Conservation (phyloP, 495 filamentous ascomycete species). For the Aspergillus ellipticus region DNA sequence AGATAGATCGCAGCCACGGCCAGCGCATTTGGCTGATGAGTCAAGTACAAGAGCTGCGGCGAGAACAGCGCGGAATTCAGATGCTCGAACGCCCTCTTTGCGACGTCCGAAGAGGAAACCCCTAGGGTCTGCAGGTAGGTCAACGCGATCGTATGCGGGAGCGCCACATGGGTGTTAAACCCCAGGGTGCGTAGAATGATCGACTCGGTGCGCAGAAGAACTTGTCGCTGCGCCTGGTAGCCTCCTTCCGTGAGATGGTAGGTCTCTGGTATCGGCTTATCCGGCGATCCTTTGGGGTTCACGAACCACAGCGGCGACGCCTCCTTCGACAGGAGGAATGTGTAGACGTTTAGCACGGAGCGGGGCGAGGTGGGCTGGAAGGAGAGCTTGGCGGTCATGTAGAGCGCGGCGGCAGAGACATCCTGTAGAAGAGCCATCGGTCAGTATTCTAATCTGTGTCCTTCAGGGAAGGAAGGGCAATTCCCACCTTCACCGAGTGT, state of each 20-base stretch:
- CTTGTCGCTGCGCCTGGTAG: constrained; percentile 59
- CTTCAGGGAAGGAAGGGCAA: not conserved
- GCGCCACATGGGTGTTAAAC: constrained; percentile 77
- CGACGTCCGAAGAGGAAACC: constrained; percentile 48
- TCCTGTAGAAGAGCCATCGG: constrained; percentile 46
- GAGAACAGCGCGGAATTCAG: constrained; percentile 80
- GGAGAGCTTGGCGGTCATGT: constrained; percentile 80
- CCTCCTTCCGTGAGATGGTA: constrained; percentile 72
- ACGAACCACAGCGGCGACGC: constrained; percentile 57
- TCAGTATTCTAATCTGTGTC: not conserved
- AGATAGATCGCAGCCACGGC: constrained; percentile 89
- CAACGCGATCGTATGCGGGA: constrained; percentile 83
- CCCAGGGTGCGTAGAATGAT: constrained; percentile 69
- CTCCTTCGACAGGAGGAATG: constrained; percentile 67
- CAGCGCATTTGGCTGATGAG: constrained; percentile 80
- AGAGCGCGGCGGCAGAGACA: constrained; percentile 76
- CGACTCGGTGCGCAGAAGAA: constrained; percentile 67
- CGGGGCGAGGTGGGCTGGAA: constrained; percentile 71
- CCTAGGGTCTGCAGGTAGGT: constrained; percentile 91
- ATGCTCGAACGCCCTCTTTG: constrained; percentile 63
- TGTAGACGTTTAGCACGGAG: constrained; percentile 77
- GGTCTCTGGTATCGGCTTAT: constrained; percentile 46
- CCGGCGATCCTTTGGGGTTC: constrained; percentile 27
- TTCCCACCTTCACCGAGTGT: constrained; percentile 50
- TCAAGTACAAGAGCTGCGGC: constrained; percentile 85